phyloP scores from a whole-genome alignment of 2,329 filamentous ascomycete species.

The Aspergillus alliaceus region DNA sequence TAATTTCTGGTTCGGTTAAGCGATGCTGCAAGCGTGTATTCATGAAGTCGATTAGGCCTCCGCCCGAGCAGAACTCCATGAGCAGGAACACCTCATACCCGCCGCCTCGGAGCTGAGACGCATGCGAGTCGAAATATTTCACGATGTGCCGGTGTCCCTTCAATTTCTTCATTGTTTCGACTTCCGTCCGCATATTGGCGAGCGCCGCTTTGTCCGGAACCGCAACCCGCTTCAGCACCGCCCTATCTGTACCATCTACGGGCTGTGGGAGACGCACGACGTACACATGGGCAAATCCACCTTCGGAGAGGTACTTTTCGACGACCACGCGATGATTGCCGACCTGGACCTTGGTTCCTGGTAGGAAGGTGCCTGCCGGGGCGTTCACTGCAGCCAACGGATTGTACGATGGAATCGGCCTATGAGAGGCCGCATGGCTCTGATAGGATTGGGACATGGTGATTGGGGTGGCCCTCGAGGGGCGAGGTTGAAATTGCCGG shows the following conservation, averaged over 20 bases:
- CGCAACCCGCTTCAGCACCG: conserved; percentile 90
- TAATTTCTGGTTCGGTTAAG: conserved; percentile 93
- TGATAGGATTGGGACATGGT: conserved; percentile 35
- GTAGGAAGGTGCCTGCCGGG: conserved; percentile 81
- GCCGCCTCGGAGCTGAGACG: conserved; percentile 85
- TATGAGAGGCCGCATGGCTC: conserved; percentile 29
- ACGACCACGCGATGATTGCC: conserved; percentile 90
- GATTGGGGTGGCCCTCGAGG: conserved; percentile 25
- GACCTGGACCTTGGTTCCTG: conserved; percentile 95
- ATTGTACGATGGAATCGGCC: conserved; percentile 33
- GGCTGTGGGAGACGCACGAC: conserved; percentile 81
- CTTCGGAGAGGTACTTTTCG: conserved; percentile 96
- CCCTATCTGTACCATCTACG: conserved; percentile 74
- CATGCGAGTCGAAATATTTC: conserved; percentile 97
- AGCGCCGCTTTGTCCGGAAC: conserved; percentile 94
- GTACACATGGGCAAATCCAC: conserved; percentile 97
- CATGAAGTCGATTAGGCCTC: conserved; percentile 98
- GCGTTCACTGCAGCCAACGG: conserved; percentile 36
- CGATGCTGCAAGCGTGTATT: conserved; percentile 96
- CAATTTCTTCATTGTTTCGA: conserved; percentile 99
- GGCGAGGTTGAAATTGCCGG: conserved; percentile 18
- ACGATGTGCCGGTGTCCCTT: conserved; percentile 96
- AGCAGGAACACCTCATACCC: conserved; percentile 97
- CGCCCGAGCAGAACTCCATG: conserved; percentile 96
- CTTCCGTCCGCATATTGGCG: conserved; percentile 95